Evolutionary conservation across 768 basidiomycete genomes (phyloP).

Genomic region (Psilocybe sp.): DNA sequence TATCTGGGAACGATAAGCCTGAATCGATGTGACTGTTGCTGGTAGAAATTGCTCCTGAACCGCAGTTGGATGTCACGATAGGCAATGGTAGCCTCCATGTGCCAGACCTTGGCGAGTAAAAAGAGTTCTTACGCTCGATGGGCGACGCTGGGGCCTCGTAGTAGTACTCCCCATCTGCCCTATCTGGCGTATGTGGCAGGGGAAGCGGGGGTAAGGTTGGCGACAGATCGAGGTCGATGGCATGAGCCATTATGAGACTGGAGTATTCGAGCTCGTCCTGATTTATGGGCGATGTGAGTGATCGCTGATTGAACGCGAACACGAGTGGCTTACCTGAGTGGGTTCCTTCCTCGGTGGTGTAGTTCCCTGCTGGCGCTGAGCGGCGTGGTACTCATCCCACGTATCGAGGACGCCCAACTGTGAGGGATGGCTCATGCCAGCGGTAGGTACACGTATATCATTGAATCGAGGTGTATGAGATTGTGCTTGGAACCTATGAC

Average conservation of each 20-base stretch:
- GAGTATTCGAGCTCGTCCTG: too few relatives aligned
- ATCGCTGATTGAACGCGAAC: too few relatives aligned
- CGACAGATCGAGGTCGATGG: too few relatives aligned
- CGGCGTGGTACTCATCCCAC: not conserved
- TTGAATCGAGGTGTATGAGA: conserved; percentile 1
- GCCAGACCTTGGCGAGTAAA: not conserved
- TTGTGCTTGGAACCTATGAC: not conserved
- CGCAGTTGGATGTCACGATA: not conserved
- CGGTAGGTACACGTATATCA: not conserved
- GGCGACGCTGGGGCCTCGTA: not conserved
- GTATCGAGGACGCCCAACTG: conserved; percentile 1
- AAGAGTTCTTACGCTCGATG: not conserved
- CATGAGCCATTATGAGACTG: too few relatives aligned
- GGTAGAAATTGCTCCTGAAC: not conserved
- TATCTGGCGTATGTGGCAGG: not conserved
- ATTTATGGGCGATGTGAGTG: too few relatives aligned
- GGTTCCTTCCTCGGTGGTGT: not conserved
- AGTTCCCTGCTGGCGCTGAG: not conserved
- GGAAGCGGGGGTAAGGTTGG: too few relatives aligned
- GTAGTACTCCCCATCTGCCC: not conserved
- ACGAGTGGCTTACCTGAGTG: not conserved
- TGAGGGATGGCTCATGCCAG: not conserved
- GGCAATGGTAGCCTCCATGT: not conserved
- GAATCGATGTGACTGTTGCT: not conserved
- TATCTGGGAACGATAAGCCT: not conserved